These are phyloP conservation scores for Salix udensis DNA, from an alignment of 345 rosid species.

Conservation along the genomic window DNA sequence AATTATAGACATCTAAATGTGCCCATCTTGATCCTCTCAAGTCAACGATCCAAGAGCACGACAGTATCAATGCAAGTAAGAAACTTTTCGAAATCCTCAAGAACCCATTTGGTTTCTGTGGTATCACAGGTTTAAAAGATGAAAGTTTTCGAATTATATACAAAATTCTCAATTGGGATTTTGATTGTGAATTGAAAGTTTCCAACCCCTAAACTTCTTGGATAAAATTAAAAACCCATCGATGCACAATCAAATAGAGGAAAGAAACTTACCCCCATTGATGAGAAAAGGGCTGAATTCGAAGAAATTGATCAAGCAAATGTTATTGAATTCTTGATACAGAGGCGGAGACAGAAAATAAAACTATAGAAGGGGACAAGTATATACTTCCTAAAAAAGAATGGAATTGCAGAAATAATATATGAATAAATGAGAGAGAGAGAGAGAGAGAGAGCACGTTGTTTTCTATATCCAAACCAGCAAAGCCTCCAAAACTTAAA, in stretches of 20 bases:
- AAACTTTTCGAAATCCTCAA: not conserved
- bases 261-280: not conserved
- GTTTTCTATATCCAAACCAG: not conserved
- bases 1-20: not conserved
- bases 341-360: not conserved
- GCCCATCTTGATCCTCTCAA: not conserved
- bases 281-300: not conserved
- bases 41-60: not conserved
- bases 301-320: not conserved
- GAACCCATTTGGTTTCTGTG: not conserved
- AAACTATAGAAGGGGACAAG: not conserved
- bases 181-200: not conserved
- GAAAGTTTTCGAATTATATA: not conserved
- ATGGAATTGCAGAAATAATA: not conserved
- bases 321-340: not conserved
- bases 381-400: not conserved
- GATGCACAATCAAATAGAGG: not conserved
- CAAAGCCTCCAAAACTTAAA: not conserved
- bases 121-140: not conserved
- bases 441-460: not conserved
- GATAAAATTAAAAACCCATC: not conserved
- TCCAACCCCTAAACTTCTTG: not conserved
- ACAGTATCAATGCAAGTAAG: not conserved
- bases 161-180: not conserved
- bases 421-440: not conserved